Evolutionary conservation across 495 filamentous ascomycete species (phyloP).

Genomic region (Viridothelium virens): DNA sequence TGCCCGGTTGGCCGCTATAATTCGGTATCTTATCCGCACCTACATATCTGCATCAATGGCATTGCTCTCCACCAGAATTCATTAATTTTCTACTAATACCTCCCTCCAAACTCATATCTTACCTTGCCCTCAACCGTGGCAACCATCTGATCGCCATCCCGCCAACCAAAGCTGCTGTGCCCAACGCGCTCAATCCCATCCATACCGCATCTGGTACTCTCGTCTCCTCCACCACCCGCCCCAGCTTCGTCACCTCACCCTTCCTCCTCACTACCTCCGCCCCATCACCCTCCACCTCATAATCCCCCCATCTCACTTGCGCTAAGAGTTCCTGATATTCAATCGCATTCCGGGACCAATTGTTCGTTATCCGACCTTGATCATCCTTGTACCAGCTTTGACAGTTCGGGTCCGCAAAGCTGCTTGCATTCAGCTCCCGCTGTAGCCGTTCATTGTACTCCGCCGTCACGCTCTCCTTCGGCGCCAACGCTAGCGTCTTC

Average conservation of each 20-base stretch:
- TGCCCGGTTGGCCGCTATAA: too few relatives aligned
- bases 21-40: too few relatives aligned
- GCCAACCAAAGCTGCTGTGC: conserved; percentile 27
- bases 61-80: too few relatives aligned
- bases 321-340: conserved; percentile 44
- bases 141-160: conserved; percentile 21
- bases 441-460: conserved; percentile 45
- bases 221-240: conserved; percentile 42
- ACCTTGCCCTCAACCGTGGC: conserved; percentile 16
- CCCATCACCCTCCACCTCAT: conserved; percentile 38
- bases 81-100: too few relatives aligned
- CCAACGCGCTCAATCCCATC: conserved; percentile 31
- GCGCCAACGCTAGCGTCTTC: conserved; percentile 36
- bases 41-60: too few relatives aligned
- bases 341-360: conserved; percentile 47
- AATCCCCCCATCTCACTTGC: conserved; percentile 44
- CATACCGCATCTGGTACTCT: conserved; percentile 33
- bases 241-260: conserved; percentile 34
- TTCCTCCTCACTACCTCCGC: conserved; percentile 30
- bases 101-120: too few relatives aligned
- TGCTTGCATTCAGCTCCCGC: conserved; percentile 33
- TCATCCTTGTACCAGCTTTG: conserved; percentile 51
- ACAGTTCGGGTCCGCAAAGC: conserved; percentile 49
- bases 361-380: conserved; percentile 48
- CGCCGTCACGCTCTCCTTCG: conserved; percentile 33